A percentile compares a stretch with the other conserved stretches of the same genome.
Evolutionary conservation across 768 basidiomycete genomes (phyloP).

Genomic region (Tephrocybe sp.): DNA sequence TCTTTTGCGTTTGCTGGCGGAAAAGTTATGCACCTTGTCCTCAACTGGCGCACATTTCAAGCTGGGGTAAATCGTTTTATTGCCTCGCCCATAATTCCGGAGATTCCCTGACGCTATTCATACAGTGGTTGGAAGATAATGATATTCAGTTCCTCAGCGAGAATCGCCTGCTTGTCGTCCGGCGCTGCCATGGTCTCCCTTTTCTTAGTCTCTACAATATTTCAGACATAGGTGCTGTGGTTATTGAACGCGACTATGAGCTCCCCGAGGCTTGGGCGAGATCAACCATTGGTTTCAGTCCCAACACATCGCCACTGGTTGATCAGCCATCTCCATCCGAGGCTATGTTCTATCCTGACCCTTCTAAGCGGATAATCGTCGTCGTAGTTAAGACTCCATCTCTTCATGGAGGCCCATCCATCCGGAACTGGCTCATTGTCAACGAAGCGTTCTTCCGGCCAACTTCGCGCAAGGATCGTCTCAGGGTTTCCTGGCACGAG

Average conservation of each 20-base stretch:
- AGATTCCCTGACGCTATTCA: conserved; percentile 3
- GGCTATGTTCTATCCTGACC: conserved; percentile 59
- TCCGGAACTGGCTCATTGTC: conserved; percentile 51
- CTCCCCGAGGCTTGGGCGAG: conserved; percentile 53
- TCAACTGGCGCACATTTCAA: conserved; percentile 51
- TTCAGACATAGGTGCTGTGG: conserved; percentile 38
- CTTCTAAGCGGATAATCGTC: conserved; percentile 47
- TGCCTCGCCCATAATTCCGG: background rate
- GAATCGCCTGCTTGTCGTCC: conserved; percentile 42
- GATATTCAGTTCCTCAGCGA: conserved; percentile 47
- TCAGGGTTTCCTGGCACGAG: conserved; percentile 50
- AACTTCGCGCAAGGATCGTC: conserved; percentile 41
- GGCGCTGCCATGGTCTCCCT: conserved; percentile 34
- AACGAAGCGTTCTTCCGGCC: conserved; percentile 52
- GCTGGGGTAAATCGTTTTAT: conserved; percentile 35
- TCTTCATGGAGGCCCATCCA: conserved; percentile 29
- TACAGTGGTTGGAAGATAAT: conserved; percentile 50
- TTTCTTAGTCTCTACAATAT: conserved; percentile 48
- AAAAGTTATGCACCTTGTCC: conserved; percentile 42
- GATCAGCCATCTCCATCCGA: conserved; percentile 35
- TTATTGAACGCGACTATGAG: conserved; percentile 52
- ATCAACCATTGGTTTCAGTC: conserved; percentile 45
- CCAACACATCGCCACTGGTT: conserved; percentile 42
- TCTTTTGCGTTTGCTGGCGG: conserved; percentile 42
- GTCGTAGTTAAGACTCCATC: conserved; percentile 43